phyloP scores from a whole-genome alignment of 1,139 yeast genomes.

The Scheffersomyces lignicola region DNA sequence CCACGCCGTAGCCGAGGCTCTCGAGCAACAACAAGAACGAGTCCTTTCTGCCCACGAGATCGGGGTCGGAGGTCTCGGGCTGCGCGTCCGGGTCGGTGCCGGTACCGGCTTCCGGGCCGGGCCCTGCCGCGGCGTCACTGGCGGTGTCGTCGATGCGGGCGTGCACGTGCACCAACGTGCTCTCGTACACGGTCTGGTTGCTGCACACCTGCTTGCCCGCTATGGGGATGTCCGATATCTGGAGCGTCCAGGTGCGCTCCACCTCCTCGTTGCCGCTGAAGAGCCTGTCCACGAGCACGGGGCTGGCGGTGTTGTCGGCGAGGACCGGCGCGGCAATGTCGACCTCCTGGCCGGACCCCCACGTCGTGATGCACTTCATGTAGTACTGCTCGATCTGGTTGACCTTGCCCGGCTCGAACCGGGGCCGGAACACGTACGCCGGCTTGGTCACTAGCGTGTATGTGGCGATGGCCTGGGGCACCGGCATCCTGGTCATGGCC shows the following conservation, averaged over 20 bases:
- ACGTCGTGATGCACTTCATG: conserved; percentile 46
- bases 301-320: conserved; percentile 16
- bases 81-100: conserved; percentile 1
- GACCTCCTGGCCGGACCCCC: conserved; percentile 35
- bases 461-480: conserved; percentile 42
- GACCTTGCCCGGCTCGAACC: conserved; percentile 51
- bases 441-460: conserved; percentile 48
- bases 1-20: conserved; percentile 70
- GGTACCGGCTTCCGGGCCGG: conserved; percentile 1
- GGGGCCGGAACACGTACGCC: conserved; percentile 43
- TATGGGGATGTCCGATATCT: conserved; percentile 78
- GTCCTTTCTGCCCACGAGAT: conserved; percentile 23
- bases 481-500: conserved; percentile 43
- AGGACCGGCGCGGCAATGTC: conserved; percentile 31
- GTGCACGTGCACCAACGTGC: conserved; percentile 55
- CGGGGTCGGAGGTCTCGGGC: conserved; percentile 1
- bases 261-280: conserved; percentile 31
- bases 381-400: conserved; percentile 50
- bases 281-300: conserved; percentile 27
- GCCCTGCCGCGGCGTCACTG: conserved; percentile 1
- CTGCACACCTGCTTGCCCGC: conserved; percentile 74
- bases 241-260: conserved; percentile 59
- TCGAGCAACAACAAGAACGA: conserved; percentile 51
- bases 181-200: conserved; percentile 68
- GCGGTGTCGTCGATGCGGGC: conserved; percentile 18